Evolutionary conservation across 306 rosid species (phyloP), one percentile per base, ranked within the genome.

Genomic region (Cicer bijugum): DNA sequence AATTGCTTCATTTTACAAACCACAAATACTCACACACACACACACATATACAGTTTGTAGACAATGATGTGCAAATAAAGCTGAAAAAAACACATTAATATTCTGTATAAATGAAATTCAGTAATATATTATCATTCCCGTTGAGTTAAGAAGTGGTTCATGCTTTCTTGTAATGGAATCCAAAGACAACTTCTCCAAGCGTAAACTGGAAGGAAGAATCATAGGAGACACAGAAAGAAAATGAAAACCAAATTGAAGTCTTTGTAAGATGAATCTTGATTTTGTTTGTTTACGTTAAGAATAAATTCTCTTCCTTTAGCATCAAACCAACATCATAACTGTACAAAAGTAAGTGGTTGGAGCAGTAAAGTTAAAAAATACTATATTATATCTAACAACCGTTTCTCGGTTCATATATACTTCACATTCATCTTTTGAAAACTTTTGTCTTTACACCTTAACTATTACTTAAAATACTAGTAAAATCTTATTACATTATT

Each of bases 131-230:
- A 82, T 78, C 43, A 78, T 82, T 67, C 45, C 65, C 52, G 38
- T 53, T 28, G 33, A 2, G 71, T 19, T 62, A 62, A 45, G 51
- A 72, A 52, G 70, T 59, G 68, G 72, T 62, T 62, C 48, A 40
- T 67, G 46, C 74, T 19, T 20, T 77, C 57, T 75, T 15, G 72
- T 61, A 43, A 19, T 74, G 67, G 81, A 81, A 75, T 72, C 86
- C 74, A 70, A 66, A 78, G 83, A 43, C 19, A 35, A 33, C 37
- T 12, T 14, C 47, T n/a, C 28, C 57, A 80, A 74, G 85, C 84
- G 83, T 85, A 80, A 77, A 74, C 78, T 35, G 14, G 78, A 85
- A 82, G 89, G 52, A 82, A 85, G 84, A 85, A 76, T 80, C 74
- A 76, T 57, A 39, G 58, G 59, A 71, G 61, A 69, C 35, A 69